Evolutionary conservation across 202 grass and related monocot species (phyloP).

Genomic region (Brachypodium distachyon): DNA sequence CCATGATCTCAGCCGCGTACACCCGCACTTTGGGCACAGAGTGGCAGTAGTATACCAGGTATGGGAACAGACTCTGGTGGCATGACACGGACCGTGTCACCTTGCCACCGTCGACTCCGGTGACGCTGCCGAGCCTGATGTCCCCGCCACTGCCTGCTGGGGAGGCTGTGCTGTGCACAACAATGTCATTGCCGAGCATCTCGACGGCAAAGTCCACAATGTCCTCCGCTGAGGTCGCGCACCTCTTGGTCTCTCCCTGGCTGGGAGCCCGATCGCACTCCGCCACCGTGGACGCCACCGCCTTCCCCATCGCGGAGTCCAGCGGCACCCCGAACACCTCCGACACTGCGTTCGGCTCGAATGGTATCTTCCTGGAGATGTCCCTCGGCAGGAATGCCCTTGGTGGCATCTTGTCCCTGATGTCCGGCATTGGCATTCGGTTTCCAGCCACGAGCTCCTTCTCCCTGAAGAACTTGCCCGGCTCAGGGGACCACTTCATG

Average conservation of each 20-base stretch:
- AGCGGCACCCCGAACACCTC: slow-evolving; percentile 33
- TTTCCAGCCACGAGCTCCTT: slow-evolving; percentile 46
- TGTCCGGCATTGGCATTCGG: slow-evolving; percentile 77
- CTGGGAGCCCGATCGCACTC: slow-evolving; percentile 62
- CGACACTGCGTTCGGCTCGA: slow-evolving; percentile 29
- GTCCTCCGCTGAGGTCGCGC: slow-evolving; percentile 74
- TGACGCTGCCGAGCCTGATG: slow-evolving; percentile 40
- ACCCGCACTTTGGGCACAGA: slow-evolving; percentile 76
- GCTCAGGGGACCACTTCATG: slow-evolving; percentile 59
- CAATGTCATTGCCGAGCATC: slow-evolving; percentile 59
- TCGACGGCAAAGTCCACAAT: slow-evolving; percentile 75
- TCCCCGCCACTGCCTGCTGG: slow-evolving; percentile 32
- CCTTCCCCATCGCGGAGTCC: slow-evolving; percentile 63
- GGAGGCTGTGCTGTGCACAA: slow-evolving; percentile 64
- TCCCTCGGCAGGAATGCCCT: slow-evolving; percentile 56
- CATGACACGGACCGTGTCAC: slow-evolving; percentile 72
- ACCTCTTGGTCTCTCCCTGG: slow-evolving; percentile 65
- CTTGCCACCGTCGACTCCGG: slow-evolving; percentile 41
- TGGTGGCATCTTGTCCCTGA: slow-evolving; percentile 64
- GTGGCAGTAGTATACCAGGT: slow-evolving; percentile 90
- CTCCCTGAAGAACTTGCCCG: slow-evolving; percentile 83
- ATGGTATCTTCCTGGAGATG: slow-evolving; percentile 51
- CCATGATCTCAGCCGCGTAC: slow-evolving; percentile 65
- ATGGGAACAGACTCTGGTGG: slow-evolving; percentile 92
- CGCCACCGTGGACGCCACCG: slow-evolving; percentile 50